Percentiles rank a stretch among this genome's conserved stretches.
These are phyloP conservation scores for Vitellaria paradoxa DNA, from an alignment of 179 eudicot species.

Conservation along the genomic window DNA sequence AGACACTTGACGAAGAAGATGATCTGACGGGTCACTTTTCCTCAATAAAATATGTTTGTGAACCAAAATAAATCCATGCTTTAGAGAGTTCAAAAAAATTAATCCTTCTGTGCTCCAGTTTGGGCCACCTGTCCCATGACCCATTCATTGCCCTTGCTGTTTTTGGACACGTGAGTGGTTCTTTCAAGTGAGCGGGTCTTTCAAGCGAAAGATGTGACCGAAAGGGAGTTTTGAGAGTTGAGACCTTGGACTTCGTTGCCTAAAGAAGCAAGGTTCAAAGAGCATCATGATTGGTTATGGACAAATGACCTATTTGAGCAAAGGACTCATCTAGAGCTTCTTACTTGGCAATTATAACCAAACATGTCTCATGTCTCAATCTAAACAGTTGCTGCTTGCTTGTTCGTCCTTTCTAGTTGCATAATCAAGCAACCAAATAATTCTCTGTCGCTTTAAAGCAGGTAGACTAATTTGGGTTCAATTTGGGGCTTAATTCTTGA, in stretches of 20 bases:
- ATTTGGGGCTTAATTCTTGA: no score
- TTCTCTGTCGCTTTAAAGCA: no score
- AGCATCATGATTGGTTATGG: not conserved
- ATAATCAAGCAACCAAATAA: no score
- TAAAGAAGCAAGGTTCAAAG: not conserved
- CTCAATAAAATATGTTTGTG: not conserved
- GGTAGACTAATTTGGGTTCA: no score
- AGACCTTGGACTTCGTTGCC: not conserved
- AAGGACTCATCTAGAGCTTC: slow-evolving; percentile 6
- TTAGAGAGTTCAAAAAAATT: slow-evolving; percentile 6
- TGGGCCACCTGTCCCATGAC: not conserved
- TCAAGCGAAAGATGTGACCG: slow-evolving; percentile 5
- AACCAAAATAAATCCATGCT: not conserved
- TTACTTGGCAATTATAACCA: not conserved
- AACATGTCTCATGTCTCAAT: not conserved
- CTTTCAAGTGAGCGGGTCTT: not conserved
- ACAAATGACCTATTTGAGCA: not conserved
- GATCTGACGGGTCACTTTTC: not conserved
- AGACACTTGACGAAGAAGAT: not conserved
- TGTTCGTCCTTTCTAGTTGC: no score
- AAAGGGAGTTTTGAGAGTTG: not conserved
- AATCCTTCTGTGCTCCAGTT: not conserved
- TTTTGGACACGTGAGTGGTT: not conserved
- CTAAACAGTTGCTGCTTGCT: no score
- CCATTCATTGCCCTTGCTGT: not conserved